These are phyloP conservation scores for Tuber calosporum DNA, from an alignment of 495 filamentous ascomycete genomes.

Conservation along the genomic window DNA sequence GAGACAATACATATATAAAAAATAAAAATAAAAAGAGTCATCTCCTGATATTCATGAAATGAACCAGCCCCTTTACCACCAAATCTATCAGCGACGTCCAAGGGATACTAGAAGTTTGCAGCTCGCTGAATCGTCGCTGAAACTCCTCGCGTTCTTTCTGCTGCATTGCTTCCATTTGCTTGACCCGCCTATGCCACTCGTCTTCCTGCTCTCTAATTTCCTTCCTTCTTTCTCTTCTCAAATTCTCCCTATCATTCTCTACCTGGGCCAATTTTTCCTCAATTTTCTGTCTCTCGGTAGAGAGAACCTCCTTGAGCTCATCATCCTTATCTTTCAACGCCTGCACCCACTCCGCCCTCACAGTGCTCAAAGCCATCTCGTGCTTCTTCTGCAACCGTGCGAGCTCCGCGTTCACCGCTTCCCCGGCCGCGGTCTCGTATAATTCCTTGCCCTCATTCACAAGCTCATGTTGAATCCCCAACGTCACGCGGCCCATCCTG, in stretches of 20 bases:
- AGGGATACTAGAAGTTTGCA: neutral
- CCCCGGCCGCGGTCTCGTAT: constrained; percentile 43
- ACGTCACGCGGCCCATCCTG: constrained; percentile 23
- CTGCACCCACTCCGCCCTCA: constrained; percentile 30
- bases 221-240: constrained; percentile 11
- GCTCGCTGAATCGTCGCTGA: neutral
- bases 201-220: constrained; percentile 8
- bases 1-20: neutral
- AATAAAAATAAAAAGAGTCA: neutral
- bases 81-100: neutral
- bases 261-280: constrained; percentile 38
- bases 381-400: constrained; percentile 19
- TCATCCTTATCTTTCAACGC: constrained; percentile 38
- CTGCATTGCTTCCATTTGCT: constrained; percentile 8
- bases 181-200: constrained; percentile 9
- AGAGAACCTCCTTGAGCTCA: constrained; percentile 25
- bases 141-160: neutral
- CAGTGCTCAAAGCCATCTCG: constrained; percentile 27
- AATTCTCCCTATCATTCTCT: constrained; percentile 21
- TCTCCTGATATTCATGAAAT: neutral
- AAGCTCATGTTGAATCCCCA: constrained; percentile 46
- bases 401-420: constrained; percentile 41
- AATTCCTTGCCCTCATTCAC: constrained; percentile 40
- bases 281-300: constrained; percentile 26
- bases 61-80: neutral